Conservation (phyloP, 2,329 filamentous ascomycete species). For the Graphilbum fragrans region DNA sequence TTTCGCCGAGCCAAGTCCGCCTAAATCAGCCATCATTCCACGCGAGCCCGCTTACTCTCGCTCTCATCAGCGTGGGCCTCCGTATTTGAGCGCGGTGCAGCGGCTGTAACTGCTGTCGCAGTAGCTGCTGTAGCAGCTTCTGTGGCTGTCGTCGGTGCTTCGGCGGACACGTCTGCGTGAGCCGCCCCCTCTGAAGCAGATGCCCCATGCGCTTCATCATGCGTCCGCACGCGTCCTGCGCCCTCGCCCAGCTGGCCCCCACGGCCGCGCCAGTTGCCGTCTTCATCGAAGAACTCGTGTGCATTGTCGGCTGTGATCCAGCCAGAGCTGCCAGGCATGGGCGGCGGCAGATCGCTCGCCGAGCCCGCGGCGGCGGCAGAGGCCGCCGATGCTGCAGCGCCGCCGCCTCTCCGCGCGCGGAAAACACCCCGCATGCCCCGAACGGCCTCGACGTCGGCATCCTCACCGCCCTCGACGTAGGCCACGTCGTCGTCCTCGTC, state of each 20-base stretch:
- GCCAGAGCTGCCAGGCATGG: constrained; percentile 60
- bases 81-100: constrained; percentile 4
- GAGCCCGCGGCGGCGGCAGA: constrained; percentile 19
- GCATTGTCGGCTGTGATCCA: constrained; percentile 94
- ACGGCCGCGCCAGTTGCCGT: constrained; percentile 63
- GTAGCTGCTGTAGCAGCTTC: background rate
- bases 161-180: background rate
- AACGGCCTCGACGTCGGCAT: constrained; percentile 38
- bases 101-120: background rate
- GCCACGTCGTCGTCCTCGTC: constrained; percentile 45
- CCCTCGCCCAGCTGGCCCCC: constrained; percentile 47
- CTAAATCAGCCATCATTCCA: constrained; percentile 20
- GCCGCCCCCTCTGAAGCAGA: constrained; percentile 22
- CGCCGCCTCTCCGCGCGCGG: constrained; percentile 20
- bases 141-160: background rate
- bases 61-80: constrained; percentile 21
- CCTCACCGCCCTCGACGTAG: constrained; percentile 37
- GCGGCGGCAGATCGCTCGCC: constrained; percentile 44
- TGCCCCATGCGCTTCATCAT: constrained; percentile 40
- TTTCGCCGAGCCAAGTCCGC: background rate
- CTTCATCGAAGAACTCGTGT: constrained; percentile 66
- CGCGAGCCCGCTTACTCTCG: constrained; percentile 35
- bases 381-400: constrained; percentile 15
- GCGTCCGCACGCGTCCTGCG: constrained; percentile 43
- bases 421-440: constrained; percentile 48